Conservation (phyloP, 2,329 filamentous ascomycete genomes). For the Colletotrichum brevisporum region DNA sequence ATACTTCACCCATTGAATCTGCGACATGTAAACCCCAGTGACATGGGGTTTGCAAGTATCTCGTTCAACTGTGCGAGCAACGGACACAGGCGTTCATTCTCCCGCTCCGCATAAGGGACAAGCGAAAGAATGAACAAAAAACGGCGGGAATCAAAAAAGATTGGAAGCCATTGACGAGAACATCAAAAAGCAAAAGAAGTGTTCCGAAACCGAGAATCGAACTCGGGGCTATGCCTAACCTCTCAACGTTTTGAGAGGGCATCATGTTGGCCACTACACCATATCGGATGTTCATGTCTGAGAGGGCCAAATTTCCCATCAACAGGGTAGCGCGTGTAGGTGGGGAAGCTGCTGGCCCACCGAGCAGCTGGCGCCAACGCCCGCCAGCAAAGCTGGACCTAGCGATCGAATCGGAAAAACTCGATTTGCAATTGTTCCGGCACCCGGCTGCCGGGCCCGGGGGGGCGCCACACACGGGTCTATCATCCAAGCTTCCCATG, state of each 20-base stretch:
- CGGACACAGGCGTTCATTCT: too few relatives aligned
- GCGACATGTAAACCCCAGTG: too few relatives aligned
- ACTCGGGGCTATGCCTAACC: slow-evolving; percentile 39
- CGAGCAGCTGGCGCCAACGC: too few relatives aligned
- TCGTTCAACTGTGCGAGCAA: too few relatives aligned
- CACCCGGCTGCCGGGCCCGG: slow-evolving; percentile 15
- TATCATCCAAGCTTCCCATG: slow-evolving; percentile 36
- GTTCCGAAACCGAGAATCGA: slow-evolving; percentile 40
- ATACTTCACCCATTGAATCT: too few relatives aligned
- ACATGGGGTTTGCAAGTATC: too few relatives aligned
- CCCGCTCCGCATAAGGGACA: neutral
- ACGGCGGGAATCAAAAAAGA: neutral
- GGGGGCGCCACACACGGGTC: slow-evolving; percentile 22
- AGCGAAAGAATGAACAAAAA: neutral
- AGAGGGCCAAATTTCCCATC: fast-evolving
- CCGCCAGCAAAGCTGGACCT: too few relatives aligned
- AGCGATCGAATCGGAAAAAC: slow-evolving; percentile 38
- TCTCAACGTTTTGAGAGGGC: slow-evolving; percentile 26
- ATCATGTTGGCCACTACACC: slow-evolving; percentile 41
- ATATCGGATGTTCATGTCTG: slow-evolving; percentile 25
- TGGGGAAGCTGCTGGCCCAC: neutral
- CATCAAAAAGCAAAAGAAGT: neutral
- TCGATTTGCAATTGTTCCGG: slow-evolving; percentile 41
- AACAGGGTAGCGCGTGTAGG: neutral
- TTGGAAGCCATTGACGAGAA: too few relatives aligned